Base-by-base conservation (phyloP, 768 basidiomycete genomes). In the Mycena venus region DNA sequence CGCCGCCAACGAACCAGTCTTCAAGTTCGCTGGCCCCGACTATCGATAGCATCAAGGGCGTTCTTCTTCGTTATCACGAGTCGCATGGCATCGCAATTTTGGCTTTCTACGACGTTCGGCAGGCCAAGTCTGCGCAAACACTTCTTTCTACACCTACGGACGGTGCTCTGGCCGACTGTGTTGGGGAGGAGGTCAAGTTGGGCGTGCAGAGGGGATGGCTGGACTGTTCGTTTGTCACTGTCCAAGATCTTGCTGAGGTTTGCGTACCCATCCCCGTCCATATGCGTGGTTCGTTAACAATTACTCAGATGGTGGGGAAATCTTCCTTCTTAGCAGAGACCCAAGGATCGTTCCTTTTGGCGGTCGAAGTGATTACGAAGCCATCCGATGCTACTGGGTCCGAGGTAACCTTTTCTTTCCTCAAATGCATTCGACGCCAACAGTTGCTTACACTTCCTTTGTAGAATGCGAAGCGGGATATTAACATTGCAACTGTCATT, bases 101-200 rank as follows among this genome's bases (percentile, higher is more conserved):
- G 23, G 88, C 91, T 9, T 93, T 93, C 75, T 90, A 88, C 81
- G 92, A 94, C 75, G 80, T 88, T 53, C 88, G 92, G 62, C 84
- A 91, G 60, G 89, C 91, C 3, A 84, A 84, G 47, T 85, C 84
- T 8, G 90, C 90, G 32, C 86, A 87, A 60, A 78, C 76, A 14
- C 75, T 87, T n/a, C 82, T 91, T 51, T 84, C 84, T 9, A 72
- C 73, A 21, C 82, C 79, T 25, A 76, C 81, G 10, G 68, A 69
- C 7, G 83, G 79, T 21, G 74, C 79, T 2, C 72, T 86, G 60
- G 80, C 81, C 7, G 75, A 75, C 32, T 85, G 83, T 68, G 77
- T 84, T 8, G 83, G 78, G 32, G 77, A 81, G n/a, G 81, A 81
- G 29, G 27, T 73, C 34, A 65, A 74, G 64, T 64, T 44, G 42